Evolutionary conservation across 169 alveolate species (phyloP), one percentile per base, ranked within the genome.

Genomic region (Fabrea salina): DNA sequence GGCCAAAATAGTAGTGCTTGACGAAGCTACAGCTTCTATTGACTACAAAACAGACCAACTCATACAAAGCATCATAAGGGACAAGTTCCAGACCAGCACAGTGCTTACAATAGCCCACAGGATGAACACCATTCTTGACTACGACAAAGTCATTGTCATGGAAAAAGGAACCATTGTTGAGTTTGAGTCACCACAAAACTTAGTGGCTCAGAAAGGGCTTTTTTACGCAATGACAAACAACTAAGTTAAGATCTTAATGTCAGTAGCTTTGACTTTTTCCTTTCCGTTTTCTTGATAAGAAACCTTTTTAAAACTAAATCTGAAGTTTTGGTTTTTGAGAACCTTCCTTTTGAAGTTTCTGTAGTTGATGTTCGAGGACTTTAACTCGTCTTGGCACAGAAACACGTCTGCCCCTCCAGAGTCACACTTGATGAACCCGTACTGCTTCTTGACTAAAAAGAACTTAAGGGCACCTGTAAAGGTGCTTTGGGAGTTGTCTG

Each of bases 71-170:
- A 7, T 39, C 6, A 8, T 56, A 4, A 67, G 77, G 37, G 77
- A 82, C 19, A 16, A 71, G 40, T 74, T 88, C 41, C 22, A 13
- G 3, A 47, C 44, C 39, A 70, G 84, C 16, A 85, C 92, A 13
- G 68, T 90, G 56, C 80, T 90, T 56, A 79, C 88, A 7, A 90
- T 90, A 50, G 95, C 95, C 3, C 95, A 90, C 79, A 72, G 95
- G 49, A 59, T 90, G 7, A 76, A 75, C 50, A 90, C 95, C 0
- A 83, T 90, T 44, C 77, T 83, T 11, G 87, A 90, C 67, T 61
- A 50, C 35, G 92, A 86, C 75, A 71, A 53, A 72, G 77, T 90
- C 16, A 30, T 90, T 11, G 94, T 90, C 5, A 74, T 92, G 37
- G 80, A 19, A 22, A 56, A 64, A 2, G 75, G 75, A n/a, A 64